Base-by-base conservation (phyloP, 2,329 filamentous ascomycete genomes). In the Chaetothyriales sp. region DNA sequence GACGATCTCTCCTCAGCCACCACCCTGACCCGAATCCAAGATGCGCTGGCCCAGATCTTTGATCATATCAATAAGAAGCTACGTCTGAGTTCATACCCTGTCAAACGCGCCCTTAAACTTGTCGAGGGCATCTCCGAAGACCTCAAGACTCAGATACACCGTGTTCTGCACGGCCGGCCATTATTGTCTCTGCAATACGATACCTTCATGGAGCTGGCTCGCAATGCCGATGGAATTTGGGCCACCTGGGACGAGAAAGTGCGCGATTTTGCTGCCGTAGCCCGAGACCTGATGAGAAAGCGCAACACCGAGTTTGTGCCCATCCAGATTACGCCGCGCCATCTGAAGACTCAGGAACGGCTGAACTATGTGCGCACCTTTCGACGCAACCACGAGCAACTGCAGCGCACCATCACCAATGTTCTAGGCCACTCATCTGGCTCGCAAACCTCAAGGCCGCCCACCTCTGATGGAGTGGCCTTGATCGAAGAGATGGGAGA, bases 301-400 rank as follows among this genome's bases (percentile, higher is more conserved):
- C 80, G 92, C 59, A 93, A 95, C 62, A 93, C 96, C 67, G 95
- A 94, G 66, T 98, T 98, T 66, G 95, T 98, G 57, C 89, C 90
- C 3, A 96, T 99, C 73, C 96, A 96, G 71, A 89, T 98, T 65
- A 79, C 76, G 57, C 84, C 88, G 54, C 84, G 86, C 60, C 92
- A 98, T 65, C 82, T 80, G 42, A 85, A 90, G 65, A 85, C 92
- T 22, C 88, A 96, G 67, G 83, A 92, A 55, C 81, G 92, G 44
- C 75, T 99, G 59, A 88, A 86, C 62, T 98, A 98, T 65, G 88
- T 99, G 57, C 80, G 81, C 61, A 95, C 86, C 18, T 99, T 99
- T 72, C 81, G 92, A 22, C 85, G 90, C 62, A 95, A 96, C 63
- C 92, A 99, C 65, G 92, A 99, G 68, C 92, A 98, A 68, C 78